A percentile compares a stretch with the other conserved stretches of the same genome.
Evolutionary conservation across 305 asterid species (phyloP).

Genomic region (Fraxinus sp.): DNA sequence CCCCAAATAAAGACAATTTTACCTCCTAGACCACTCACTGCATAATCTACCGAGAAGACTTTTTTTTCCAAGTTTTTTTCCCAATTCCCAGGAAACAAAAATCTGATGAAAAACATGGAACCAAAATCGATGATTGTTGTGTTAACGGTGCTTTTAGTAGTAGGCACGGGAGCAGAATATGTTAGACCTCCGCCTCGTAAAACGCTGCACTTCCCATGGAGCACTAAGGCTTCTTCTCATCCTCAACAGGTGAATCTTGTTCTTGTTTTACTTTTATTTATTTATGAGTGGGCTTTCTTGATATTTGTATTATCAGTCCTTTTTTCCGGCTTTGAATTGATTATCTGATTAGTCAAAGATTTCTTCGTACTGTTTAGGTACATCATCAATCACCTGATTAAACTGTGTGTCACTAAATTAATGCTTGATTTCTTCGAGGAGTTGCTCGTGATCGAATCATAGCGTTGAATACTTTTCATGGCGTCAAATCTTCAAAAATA

Average conservation of each 20-base stretch:
- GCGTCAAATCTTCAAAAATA: not conserved
- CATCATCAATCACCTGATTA: not conserved
- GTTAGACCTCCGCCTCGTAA: constrained; percentile 77
- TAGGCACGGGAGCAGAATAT: constrained; percentile 39
- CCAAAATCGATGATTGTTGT: constrained; percentile 15
- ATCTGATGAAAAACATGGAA: constrained; percentile 23
- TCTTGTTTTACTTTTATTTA: not conserved
- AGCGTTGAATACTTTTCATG: not conserved
- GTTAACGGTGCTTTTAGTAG: constrained; percentile 7
- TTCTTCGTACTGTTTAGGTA: not conserved
- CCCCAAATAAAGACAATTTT: not conserved
- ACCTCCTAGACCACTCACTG: not conserved
- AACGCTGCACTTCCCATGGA: constrained; percentile 50
- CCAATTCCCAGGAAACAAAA: not conserved
- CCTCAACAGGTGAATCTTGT: constrained; percentile 67
- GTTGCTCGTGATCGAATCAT: not conserved
- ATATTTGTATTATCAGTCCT: not conserved
- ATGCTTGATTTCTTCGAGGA: not conserved
- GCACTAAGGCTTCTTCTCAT: constrained; percentile 40
- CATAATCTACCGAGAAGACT: not conserved
- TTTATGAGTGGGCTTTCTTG: not conserved
- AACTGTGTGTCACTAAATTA: not conserved
- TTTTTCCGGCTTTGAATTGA: not conserved
- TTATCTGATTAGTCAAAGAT: not conserved
- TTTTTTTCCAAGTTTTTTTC: not conserved